Evolutionary conservation across 2,329 filamentous ascomycete species (phyloP).

Genomic region (Nothopassalora personata): DNA sequence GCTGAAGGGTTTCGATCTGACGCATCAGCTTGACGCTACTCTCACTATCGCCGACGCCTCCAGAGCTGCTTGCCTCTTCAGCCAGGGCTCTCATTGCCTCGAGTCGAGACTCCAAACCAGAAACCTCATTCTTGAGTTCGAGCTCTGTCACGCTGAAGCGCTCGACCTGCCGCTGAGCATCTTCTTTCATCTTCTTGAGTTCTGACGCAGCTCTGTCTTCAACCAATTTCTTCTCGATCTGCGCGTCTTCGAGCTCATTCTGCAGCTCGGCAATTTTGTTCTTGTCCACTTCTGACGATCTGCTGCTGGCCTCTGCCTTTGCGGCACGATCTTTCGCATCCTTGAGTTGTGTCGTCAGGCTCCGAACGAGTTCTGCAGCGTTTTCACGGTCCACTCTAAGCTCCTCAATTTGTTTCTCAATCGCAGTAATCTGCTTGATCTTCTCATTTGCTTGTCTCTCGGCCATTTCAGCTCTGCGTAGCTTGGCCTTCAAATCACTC

Average conservation of each 20-base stretch:
- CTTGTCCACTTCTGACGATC: slow-evolving; percentile 63
- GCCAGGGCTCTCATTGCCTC: slow-evolving; percentile 79
- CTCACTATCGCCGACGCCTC: slow-evolving; percentile 58
- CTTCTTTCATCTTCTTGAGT: slow-evolving; percentile 66
- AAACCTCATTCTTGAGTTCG: slow-evolving; percentile 74
- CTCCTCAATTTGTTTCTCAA: slow-evolving; percentile 43
- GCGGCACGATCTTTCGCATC: slow-evolving; percentile 63
- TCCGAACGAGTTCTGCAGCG: slow-evolving; percentile 57
- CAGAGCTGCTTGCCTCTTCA: slow-evolving; percentile 69
- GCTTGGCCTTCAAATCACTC: slow-evolving; percentile 56
- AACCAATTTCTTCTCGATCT: slow-evolving; percentile 71
- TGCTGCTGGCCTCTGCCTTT: slow-evolving; percentile 60
- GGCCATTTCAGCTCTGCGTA: slow-evolving; percentile 55
- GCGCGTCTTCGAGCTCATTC: slow-evolving; percentile 58
- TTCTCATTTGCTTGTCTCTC: slow-evolving; percentile 54
- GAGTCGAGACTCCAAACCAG: slow-evolving; percentile 76
- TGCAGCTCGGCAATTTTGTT: slow-evolving; percentile 51
- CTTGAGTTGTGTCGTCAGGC: slow-evolving; percentile 64
- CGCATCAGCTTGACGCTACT: slow-evolving; percentile 64
- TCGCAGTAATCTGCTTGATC: slow-evolving; percentile 54
- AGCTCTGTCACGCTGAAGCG: slow-evolving; percentile 62
- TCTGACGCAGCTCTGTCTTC: slow-evolving; percentile 66
- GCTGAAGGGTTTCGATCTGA: slow-evolving; percentile 92
- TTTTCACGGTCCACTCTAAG: slow-evolving; percentile 30
- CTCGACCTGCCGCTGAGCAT: slow-evolving; percentile 67